These are phyloP conservation scores for Papiliotrema nemorosa DNA, from an alignment of 1,284 basidiomycete species.

Conservation along the genomic window DNA sequence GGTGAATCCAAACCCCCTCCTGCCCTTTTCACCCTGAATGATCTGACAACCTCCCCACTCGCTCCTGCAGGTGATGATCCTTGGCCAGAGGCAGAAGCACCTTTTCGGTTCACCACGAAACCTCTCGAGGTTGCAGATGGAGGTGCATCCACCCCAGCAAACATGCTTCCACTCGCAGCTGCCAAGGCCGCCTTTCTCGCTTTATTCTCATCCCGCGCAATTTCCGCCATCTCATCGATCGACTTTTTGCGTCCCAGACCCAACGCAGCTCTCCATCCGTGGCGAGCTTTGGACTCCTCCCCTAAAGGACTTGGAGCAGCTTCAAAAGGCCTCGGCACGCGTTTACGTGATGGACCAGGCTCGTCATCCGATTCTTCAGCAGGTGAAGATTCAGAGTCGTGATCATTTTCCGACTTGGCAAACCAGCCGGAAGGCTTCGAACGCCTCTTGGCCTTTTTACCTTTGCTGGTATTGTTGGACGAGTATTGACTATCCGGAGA, in stretches of 20 bases:
- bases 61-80: not conserved
- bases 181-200: conserved; percentile 42
- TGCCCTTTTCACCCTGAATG: conserved; percentile 24
- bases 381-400: not conserved
- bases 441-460: conserved; percentile 16
- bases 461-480: conserved; percentile 7
- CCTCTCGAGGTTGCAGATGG: conserved; percentile 14
- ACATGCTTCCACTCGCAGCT: conserved; percentile 36
- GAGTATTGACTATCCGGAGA: conserved; percentile 20
- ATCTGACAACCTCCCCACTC: not conserved
- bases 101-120: conserved; percentile 25
- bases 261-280: conserved; percentile 16
- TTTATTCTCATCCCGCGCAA: conserved; percentile 36
- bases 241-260: conserved; percentile 20
- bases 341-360: conserved; percentile 27
- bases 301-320: conserved; percentile 12
- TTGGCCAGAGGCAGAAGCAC: not conserved
- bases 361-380: conserved; percentile 36
- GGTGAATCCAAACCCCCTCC: conserved; percentile 9
- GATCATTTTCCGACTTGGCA: not conserved
- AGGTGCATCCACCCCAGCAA: conserved; percentile 37
- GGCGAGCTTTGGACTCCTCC: no score
- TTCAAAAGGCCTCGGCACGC: conserved; percentile 19
- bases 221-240: conserved; percentile 22
- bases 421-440: conserved; percentile 19